phyloP scores from a whole-genome alignment of 768 basidiomycete genomes.

The Boletellus sp. region DNA sequence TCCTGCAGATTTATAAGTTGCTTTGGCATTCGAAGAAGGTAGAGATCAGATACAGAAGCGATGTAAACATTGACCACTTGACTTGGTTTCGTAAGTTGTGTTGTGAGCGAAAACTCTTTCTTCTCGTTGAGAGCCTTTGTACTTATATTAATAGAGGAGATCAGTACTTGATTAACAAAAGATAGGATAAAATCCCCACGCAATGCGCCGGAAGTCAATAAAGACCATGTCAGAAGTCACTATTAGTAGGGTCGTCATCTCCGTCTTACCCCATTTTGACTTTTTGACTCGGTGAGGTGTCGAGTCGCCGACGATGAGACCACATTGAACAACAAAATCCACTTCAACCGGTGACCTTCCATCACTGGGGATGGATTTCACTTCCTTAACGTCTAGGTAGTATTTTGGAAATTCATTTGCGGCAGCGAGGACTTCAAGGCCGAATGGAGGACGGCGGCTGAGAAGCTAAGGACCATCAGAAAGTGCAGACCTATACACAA shows the following conservation, averaged over 20 bases:
- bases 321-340: constrained; percentile 56
- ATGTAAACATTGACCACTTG: constrained; percentile 61
- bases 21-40: constrained; percentile 7
- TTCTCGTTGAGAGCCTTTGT: constrained; percentile 60
- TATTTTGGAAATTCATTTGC: constrained; percentile 68
- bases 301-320: constrained; percentile 36
- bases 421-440: constrained; percentile 59
- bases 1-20: constrained; percentile 47
- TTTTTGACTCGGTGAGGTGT: constrained; percentile 42
- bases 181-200: constrained; percentile 42
- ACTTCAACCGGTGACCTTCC: constrained; percentile 54
- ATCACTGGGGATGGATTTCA: constrained; percentile 37
- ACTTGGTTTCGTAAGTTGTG: constrained; percentile 68
- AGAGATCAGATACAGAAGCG: constrained; percentile 46
- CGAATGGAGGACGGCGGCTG: constrained; percentile 73
- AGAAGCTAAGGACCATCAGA: constrained; percentile 48
- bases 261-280: constrained; percentile 39
- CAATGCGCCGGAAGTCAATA: constrained; percentile 76
- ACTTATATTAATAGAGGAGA: constrained; percentile 34
- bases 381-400: constrained; percentile 47
- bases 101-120: constrained; percentile 59
- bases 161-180: constrained; percentile 2
- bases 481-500: background rate
- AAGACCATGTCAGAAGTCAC: constrained; percentile 71
- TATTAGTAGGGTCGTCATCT: constrained; percentile 71